These are phyloP conservation scores for Rhodotorula sp. DNA, from an alignment of 1,284 basidiomycete species.

Conservation along the genomic window DNA sequence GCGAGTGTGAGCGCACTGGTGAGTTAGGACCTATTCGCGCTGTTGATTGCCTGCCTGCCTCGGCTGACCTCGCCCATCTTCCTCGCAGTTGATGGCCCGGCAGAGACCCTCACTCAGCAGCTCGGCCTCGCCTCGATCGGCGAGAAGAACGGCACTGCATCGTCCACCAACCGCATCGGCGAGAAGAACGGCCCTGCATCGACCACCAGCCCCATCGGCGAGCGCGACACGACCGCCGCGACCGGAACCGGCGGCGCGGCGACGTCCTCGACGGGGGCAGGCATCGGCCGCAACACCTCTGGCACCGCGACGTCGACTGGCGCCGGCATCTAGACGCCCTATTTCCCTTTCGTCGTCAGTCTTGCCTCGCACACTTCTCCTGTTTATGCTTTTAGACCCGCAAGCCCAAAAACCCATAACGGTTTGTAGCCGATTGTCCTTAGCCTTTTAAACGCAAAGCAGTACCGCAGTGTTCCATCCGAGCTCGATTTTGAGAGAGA, in stretches of 20 bases:
- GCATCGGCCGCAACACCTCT: background rate
- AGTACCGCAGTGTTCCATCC: too few relatives aligned
- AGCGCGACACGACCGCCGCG: background rate
- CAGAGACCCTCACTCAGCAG: constrained; percentile 24
- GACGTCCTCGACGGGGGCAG: background rate
- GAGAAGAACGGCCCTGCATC: background rate
- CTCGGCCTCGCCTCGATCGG: constrained; percentile 15
- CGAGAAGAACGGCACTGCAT: constrained; percentile 1
- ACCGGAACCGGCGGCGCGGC: background rate
- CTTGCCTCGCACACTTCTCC: too few relatives aligned
- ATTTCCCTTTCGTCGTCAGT: too few relatives aligned
- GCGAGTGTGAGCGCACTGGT: constrained; percentile 7
- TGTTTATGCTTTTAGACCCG: too few relatives aligned
- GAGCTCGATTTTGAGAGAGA: too few relatives aligned
- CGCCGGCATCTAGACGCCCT: too few relatives aligned
- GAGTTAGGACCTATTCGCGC: background rate
- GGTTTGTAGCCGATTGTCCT: too few relatives aligned
- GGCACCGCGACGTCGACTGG: background rate
- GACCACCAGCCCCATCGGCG: background rate
- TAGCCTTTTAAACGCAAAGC: too few relatives aligned
- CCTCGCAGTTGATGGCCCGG: constrained; percentile 32
- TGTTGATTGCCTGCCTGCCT: too few relatives aligned
- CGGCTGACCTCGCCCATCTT: constrained; percentile 12
- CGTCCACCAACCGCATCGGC: background rate
- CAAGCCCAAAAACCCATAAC: too few relatives aligned